Evolutionary conservation across 179 eudicot species (phyloP).

Genomic region (Carnegiea gigantea): DNA sequence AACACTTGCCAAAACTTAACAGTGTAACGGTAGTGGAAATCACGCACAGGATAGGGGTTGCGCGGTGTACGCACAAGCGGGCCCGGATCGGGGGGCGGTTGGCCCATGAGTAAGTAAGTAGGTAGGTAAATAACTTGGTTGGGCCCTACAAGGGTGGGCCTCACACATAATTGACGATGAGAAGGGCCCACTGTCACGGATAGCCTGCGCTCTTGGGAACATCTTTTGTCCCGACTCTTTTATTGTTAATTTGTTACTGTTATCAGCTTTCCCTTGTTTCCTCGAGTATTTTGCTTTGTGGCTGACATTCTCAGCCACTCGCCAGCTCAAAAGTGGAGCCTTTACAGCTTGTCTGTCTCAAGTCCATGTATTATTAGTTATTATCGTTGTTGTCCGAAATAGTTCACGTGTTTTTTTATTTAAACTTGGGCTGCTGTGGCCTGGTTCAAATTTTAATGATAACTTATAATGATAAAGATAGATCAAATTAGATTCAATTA

Average conservation of each 20-base stretch:
- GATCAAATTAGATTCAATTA: too few species aligned
- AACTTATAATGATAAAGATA: too few species aligned
- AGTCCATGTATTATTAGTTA: background rate
- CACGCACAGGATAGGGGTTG: background rate
- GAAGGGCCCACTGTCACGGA: constrained; percentile 6
- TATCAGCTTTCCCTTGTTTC: background rate
- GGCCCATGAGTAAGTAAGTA: background rate
- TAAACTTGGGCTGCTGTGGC: too few species aligned
- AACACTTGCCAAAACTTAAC: too few species aligned
- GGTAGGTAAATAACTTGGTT: background rate
- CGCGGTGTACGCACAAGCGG: background rate
- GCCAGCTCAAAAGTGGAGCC: background rate
- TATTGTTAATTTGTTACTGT: background rate
- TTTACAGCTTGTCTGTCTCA: background rate
- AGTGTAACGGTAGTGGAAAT: too few species aligned
- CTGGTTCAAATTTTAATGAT: too few species aligned
- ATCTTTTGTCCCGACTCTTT: background rate
- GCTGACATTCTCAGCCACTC: background rate
- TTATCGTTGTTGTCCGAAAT: background rate
- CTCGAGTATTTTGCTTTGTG: background rate
- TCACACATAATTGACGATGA: background rate
- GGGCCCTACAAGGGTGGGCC: background rate
- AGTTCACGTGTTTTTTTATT: background rate
- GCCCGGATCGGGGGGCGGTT: background rate
- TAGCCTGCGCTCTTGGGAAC: constrained; percentile 4